These are phyloP conservation scores for Colletotrichum sp. DNA, from an alignment of 2,329 filamentous ascomycete species.

Conservation along the genomic window DNA sequence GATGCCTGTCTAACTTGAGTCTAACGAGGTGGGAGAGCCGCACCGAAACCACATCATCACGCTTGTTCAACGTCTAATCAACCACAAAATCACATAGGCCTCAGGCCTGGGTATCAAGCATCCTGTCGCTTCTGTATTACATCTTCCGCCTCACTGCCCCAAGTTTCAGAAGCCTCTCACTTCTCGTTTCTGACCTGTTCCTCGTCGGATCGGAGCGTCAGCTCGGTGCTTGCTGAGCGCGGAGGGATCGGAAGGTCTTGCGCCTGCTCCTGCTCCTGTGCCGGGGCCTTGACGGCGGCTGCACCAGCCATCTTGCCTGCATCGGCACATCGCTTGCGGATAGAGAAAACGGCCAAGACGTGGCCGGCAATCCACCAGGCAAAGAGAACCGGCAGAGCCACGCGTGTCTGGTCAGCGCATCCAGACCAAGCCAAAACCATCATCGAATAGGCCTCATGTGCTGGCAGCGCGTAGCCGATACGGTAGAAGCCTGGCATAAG, in stretches of 20 bases:
- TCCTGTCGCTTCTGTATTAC: background rate
- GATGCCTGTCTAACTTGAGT: background rate
- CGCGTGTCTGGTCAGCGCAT: conserved; percentile 41
- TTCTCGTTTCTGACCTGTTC: conserved; percentile 2
- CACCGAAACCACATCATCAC: background rate
- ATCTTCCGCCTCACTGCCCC: background rate
- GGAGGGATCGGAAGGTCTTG: background rate
- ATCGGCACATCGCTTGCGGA: conserved; percentile 24
- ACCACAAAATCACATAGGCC: background rate
- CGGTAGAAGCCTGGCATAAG: conserved; percentile 44
- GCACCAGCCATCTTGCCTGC: background rate
- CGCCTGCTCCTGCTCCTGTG: background rate
- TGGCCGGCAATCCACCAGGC: conserved; percentile 38
- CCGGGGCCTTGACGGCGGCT: background rate
- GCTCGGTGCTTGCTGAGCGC: background rate
- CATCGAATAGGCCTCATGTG: conserved; percentile 36
- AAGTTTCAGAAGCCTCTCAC: background rate
- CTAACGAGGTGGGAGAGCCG: background rate
- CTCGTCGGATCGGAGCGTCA: conserved; percentile 1
- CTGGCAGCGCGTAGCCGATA: conserved; percentile 41
- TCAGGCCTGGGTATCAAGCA: background rate
- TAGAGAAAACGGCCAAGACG: conserved; percentile 26
- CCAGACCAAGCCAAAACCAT: conserved; percentile 47
- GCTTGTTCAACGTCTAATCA: background rate
- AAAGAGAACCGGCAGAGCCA: conserved; percentile 47